These are phyloP conservation scores for Cercospora zeae-maydis DNA, from an alignment of 2,329 filamentous ascomycete species.

Conservation along the genomic window DNA sequence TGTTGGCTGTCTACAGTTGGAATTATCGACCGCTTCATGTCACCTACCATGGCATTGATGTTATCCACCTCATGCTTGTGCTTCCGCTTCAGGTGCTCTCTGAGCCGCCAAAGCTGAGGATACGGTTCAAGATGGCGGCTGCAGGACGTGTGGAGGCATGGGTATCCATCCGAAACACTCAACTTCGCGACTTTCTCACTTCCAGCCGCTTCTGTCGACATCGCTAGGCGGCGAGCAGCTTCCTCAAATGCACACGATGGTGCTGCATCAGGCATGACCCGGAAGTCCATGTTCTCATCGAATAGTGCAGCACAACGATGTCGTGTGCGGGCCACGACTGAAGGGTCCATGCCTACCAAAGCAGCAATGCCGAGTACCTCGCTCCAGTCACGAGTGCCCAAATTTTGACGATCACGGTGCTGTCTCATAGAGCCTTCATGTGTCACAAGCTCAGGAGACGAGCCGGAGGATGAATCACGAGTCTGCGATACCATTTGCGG, in stretches of 20 bases:
- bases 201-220: conserved; percentile 22
- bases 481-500: neutral
- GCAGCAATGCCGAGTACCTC: conserved; percentile 78
- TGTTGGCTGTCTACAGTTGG: neutral
- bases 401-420: neutral
- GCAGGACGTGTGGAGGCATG: conserved; percentile 32
- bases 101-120: conserved; percentile 30
- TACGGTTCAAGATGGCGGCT: conserved; percentile 28
- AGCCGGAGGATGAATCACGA: neutral
- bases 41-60: conserved; percentile 3
- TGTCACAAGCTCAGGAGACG: neutral
- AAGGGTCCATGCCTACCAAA: conserved; percentile 64
- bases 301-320: conserved; percentile 75
- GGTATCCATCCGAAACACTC: neutral
- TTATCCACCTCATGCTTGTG: conserved; percentile 27
- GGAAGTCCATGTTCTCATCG: conserved; percentile 58
- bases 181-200: neutral
- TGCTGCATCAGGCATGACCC: conserved; percentile 24
- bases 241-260: neutral
- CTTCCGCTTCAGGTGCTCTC: conserved; percentile 34
- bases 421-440: neutral
- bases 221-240: neutral
- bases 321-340: conserved; percentile 65
- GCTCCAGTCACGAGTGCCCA: conserved; percentile 71
- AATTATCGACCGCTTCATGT: neutral